Evolutionary conservation across 345 rosid species (phyloP).

Genomic region (Eucalyptus melliodora): DNA sequence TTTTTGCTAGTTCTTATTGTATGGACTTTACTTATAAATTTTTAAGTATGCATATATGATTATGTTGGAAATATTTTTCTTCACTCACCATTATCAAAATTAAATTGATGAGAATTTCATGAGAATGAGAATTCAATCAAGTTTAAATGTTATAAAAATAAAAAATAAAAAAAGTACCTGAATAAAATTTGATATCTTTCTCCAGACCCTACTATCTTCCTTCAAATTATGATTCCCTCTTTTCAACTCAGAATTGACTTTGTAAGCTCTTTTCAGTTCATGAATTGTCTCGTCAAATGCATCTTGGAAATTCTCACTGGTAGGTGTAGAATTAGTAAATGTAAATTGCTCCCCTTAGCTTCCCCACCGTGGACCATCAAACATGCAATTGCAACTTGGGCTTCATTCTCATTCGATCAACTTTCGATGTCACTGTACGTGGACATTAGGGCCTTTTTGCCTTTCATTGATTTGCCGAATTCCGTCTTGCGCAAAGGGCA

Average conservation of each 20-base stretch:
- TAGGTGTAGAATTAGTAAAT: neutral
- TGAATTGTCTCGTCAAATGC: neutral
- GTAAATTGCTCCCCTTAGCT: neutral
- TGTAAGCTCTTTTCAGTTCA: neutral
- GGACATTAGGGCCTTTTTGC: neutral
- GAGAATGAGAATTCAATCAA: too few species aligned
- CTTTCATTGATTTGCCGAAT: neutral
- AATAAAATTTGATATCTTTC: too few species aligned
- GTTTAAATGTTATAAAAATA: too few species aligned
- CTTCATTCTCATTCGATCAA: neutral
- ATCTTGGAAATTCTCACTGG: neutral
- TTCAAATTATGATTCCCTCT: neutral
- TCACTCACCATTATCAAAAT: too few species aligned
- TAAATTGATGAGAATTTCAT: too few species aligned
- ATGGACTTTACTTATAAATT: too few species aligned
- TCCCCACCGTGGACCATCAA: neutral
- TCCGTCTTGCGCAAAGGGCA: neutral
- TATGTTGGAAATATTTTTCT: too few species aligned
- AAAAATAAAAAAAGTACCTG: too few species aligned
- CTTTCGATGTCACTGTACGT: neutral
- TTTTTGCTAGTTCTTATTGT: too few species aligned
- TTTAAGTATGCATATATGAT: too few species aligned
- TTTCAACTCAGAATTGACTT: neutral
- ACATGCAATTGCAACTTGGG: neutral
- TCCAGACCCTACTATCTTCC: neutral